Evolutionary conservation across 306 rosid genomes (phyloP).

Genomic region (Bauhinia variegata): DNA sequence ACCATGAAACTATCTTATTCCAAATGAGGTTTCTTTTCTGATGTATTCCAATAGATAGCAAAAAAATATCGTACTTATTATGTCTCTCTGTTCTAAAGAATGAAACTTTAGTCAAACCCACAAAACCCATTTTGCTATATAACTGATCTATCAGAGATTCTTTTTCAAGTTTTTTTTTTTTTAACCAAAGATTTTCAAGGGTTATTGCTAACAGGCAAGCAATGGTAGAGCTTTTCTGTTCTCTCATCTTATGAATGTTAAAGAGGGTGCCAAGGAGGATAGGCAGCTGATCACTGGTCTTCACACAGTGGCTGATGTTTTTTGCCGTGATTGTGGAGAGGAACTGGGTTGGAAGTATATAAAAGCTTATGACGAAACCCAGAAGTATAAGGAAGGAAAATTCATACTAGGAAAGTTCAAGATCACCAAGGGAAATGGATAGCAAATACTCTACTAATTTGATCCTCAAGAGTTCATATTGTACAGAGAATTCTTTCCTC

Average conservation of each 20-base stretch:
- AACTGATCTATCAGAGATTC: too few relatives aligned
- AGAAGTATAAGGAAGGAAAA: conserved; percentile 77
- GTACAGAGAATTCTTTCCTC: too few relatives aligned
- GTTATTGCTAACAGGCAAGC: conserved; percentile 48
- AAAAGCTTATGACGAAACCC: conserved; percentile 60
- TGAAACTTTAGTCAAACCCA: neutral
- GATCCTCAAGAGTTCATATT: conserved; percentile 31
- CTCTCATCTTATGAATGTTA: conserved; percentile 62
- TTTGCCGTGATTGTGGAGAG: conserved; percentile 64
- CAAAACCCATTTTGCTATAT: neutral
- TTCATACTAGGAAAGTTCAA: conserved; percentile 64
- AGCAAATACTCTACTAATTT: conserved; percentile 28
- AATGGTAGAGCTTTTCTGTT: conserved; percentile 77
- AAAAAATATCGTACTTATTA: neutral
- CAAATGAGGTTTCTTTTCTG: too few relatives aligned
- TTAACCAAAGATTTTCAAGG: conserved; percentile 23
- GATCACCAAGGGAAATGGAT: conserved; percentile 51
- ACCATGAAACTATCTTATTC: too few relatives aligned
- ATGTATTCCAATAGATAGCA: too few relatives aligned
- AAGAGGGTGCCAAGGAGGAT: conserved; percentile 50
- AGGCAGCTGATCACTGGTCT: conserved; percentile 62
- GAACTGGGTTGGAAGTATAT: conserved; percentile 71
- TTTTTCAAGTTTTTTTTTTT: neutral
- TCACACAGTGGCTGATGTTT: conserved; percentile 63
- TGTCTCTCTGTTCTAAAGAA: neutral